phyloP scores from a whole-genome alignment of 441 rosid species.

The Breynia disticha region DNA sequence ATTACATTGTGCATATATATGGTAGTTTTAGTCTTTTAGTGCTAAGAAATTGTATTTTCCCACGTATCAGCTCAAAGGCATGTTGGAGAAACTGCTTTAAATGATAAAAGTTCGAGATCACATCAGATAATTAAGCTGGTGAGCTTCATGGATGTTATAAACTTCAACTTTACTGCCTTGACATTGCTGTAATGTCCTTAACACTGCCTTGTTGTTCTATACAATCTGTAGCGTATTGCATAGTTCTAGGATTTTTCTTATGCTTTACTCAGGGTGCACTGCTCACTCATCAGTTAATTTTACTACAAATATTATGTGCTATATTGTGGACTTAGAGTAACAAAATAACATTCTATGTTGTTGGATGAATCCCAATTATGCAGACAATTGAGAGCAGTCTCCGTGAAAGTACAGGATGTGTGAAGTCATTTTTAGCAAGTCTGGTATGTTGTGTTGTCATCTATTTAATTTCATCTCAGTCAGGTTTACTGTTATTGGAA shows the following conservation, averaged over 20 bases:
- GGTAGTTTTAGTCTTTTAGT: too few species aligned
- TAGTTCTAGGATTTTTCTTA: not conserved
- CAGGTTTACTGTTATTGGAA: too few species aligned
- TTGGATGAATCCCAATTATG: conserved; percentile 10
- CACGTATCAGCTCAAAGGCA: conserved; percentile 72
- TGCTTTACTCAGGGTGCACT: too few species aligned
- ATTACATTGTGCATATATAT: too few species aligned
- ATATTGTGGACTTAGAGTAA: too few species aligned
- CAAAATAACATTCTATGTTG: conserved; percentile 5
- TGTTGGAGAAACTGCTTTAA: conserved; percentile 82
- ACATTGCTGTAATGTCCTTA: conserved; percentile 1
- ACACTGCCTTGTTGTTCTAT: not conserved
- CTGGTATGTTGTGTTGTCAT: conserved; percentile 39
- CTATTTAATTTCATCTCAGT: not conserved
- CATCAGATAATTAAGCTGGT: conserved; percentile 95
- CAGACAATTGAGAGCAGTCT: conserved; percentile 82
- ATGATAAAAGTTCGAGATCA: conserved; percentile 89
- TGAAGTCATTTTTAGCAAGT: conserved; percentile 75
- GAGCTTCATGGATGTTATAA: conserved; percentile 14
- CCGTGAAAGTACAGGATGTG: conserved; percentile 58
- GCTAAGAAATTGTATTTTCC: not conserved
- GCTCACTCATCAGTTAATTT: too few species aligned
- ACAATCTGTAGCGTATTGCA: not conserved
- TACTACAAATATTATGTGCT: too few species aligned
- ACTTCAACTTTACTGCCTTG: conserved; percentile 3